Evolutionary conservation across 345 rosid genomes (phyloP).

Genomic region (Lenwebbia sp.): DNA sequence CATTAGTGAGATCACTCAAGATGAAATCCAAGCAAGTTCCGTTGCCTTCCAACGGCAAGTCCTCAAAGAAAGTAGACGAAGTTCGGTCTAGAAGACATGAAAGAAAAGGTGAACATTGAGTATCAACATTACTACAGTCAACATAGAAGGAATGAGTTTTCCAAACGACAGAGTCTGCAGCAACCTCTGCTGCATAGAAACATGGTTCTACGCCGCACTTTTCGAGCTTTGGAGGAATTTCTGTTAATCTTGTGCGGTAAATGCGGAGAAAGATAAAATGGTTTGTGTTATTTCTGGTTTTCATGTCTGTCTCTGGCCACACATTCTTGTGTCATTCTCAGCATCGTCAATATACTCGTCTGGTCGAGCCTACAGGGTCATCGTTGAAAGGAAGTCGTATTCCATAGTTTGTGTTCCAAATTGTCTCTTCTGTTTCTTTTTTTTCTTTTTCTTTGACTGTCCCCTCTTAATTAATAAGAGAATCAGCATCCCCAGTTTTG

Average conservation of each 20-base stretch:
- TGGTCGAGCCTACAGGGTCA: not conserved
- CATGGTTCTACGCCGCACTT: not conserved
- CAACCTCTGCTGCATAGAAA: not conserved
- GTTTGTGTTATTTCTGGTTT: not conserved
- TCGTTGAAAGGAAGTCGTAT: not conserved
- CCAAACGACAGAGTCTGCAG: not conserved
- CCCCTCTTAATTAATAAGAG: not conserved
- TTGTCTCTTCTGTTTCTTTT: not conserved
- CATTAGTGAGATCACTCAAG: constrained; percentile 63
- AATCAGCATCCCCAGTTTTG: not conserved
- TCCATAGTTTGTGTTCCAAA: not conserved
- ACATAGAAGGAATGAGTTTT: not conserved
- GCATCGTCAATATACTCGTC: not conserved
- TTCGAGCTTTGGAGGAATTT: not conserved
- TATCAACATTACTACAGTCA: not conserved
- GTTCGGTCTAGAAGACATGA: not conserved
- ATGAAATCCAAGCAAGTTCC: constrained; percentile 52
- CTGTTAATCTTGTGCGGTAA: not conserved
- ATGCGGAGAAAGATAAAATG: not conserved
- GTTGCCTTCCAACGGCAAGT: constrained; percentile 13
- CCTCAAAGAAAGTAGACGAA: constrained; percentile 6
- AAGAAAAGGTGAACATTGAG: constrained; percentile 3
- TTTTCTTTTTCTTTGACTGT: not conserved
- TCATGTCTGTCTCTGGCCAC: not conserved
- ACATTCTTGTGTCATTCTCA: not conserved